Base-by-base conservation (phyloP, 2,329 filamentous ascomycete genomes). In the Chaetomium olivaceum region DNA sequence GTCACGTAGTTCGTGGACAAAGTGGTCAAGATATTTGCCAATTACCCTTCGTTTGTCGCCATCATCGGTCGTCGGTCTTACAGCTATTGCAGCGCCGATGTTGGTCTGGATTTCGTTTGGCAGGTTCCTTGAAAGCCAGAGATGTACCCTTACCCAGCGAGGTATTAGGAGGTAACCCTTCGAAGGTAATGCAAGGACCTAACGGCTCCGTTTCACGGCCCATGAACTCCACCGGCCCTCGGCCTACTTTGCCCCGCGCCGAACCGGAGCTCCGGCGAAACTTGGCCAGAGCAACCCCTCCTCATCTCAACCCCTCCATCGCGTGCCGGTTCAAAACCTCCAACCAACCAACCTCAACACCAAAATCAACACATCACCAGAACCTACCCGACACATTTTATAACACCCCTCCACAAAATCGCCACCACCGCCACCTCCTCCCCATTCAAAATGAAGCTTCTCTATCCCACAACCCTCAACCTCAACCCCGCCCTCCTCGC, bases 381-480 rank as follows among this genome's bases (percentile, higher is more conserved):
- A 57, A 29, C 27, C 27, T 29, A 29, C 19, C 19, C n/a, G 36
- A 7, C 16, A 25, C 4, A 21, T 1, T 12, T 16, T 21, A 29
- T n/a, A 9, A 51, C 25, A 48, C 6, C 7, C n/a, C 4, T 14
- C 33, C 14, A 25, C 31, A 8, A 31, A 57, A 29, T 2, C 7
- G 21, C 14, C 8, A 19, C 11, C 4, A 29, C 48, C 4, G 12
- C 21, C 29, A 39, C 29, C 9, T 25, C 39, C n/a, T 19, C 29
- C 11, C 59, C 59, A 29, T 50, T 23, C 3, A 46, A 16, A 12
- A 86, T 86, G 85, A 89, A 89, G 79, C 84, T 89, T 70, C 85
- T 89, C 69, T 89, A 89, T 78, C 87, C 87, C 59, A 89, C 85
- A 63, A 88, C 86, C 3, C 80, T 89, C 68, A 79, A 78, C 61